phyloP scores from a whole-genome alignment of 2,329 filamentous ascomycete genomes.

The Neonectria punicea region DNA sequence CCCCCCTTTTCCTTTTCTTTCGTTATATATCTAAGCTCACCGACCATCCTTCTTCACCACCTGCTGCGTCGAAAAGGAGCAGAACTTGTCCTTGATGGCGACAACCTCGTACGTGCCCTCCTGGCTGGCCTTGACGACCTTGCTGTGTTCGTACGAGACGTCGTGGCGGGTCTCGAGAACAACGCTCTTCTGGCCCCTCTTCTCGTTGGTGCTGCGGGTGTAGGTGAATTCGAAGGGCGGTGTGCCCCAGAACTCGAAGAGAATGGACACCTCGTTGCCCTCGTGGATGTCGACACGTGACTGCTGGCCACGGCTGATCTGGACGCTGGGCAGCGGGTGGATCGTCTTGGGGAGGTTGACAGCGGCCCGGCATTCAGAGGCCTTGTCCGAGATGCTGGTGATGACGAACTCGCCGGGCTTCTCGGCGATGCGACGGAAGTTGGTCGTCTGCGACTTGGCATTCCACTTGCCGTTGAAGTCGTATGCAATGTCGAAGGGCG shows the following conservation, averaged over 20 bases:
- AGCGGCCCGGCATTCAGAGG: conserved; percentile 85
- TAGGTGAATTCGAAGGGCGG: conserved; percentile 99
- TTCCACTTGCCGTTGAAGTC: conserved; percentile 86
- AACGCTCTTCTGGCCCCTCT: conserved; percentile 79
- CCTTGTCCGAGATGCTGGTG: conserved; percentile 86
- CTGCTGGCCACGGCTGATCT: conserved; percentile 85
- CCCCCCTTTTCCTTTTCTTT: conserved; percentile 15
- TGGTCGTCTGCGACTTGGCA: conserved; percentile 81
- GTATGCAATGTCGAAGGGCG: conserved; percentile 94
- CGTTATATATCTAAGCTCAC: conserved; percentile 27
- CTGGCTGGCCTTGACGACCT: conserved; percentile 85
- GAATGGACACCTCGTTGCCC: conserved; percentile 90
- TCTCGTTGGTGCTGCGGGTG: conserved; percentile 87
- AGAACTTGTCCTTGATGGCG: conserved; percentile 92
- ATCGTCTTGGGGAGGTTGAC: conserved; percentile 85
- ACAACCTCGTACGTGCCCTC: conserved; percentile 99
- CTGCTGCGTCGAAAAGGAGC: conserved; percentile 83
- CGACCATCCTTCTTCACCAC: conserved; percentile 61
- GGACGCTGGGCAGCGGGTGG: conserved; percentile 91
- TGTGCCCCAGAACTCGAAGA: conserved; percentile 95
- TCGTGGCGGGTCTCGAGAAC: conserved; percentile 94
- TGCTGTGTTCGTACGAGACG: conserved; percentile 81
- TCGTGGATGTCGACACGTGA: conserved; percentile 94
- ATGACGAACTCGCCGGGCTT: conserved; percentile 89
- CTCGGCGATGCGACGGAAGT: conserved; percentile 93